These are phyloP conservation scores for Cryphonectria parasitica DNA, from an alignment of 2,329 filamentous ascomycete genomes.

Conservation along the genomic window DNA sequence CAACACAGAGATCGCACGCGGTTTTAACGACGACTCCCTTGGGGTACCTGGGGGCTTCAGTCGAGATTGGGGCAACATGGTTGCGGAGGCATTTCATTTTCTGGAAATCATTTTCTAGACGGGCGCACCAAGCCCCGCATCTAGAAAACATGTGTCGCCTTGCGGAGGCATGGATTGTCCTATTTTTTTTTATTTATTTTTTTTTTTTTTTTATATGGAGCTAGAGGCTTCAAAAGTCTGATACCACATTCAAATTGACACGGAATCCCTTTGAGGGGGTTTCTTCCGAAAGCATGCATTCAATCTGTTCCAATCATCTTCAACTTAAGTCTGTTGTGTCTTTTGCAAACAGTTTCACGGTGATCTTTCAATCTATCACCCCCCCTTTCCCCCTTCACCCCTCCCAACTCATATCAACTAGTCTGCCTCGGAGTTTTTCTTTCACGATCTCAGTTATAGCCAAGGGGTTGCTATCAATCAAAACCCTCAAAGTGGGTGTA, in stretches of 20 bases:
- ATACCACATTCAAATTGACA: slow-evolving; percentile 14
- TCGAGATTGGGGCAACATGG: neutral
- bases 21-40: slow-evolving; percentile 13
- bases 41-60: slow-evolving; percentile 10
- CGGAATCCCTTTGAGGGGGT: neutral
- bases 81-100: neutral
- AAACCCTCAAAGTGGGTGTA: no score
- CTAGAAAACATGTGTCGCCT: neutral
- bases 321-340: neutral
- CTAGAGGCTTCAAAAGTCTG: slow-evolving; percentile 8
- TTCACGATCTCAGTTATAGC: no score
- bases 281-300: neutral
- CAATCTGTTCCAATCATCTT: neutral
- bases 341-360: neutral
- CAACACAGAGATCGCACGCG: neutral
- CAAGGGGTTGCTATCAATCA: no score
- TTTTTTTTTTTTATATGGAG: neutral
- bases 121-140: neutral
- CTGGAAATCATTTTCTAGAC: neutral
- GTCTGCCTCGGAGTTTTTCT: no score
- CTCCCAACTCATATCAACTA: no score
- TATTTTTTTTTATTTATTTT: neutral
- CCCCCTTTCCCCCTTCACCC: no score
- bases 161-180: neutral
- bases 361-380: no score